Base-by-base conservation (phyloP, 78 protist species). In the Emiliania huxleyi region DNA sequence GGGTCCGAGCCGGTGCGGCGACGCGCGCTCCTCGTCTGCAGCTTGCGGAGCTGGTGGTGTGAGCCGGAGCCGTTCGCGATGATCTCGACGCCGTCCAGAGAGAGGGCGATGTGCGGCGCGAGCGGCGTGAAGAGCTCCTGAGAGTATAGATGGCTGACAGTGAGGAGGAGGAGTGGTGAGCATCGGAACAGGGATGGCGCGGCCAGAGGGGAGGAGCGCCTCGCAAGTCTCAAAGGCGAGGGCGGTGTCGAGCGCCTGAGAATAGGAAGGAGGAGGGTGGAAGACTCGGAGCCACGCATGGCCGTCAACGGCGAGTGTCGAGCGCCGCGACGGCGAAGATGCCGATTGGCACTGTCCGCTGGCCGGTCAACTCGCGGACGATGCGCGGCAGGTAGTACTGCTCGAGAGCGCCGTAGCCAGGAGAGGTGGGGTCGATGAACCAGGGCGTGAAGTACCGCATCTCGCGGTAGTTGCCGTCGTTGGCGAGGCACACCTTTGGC, bases 381-480 rank as follows among this genome's bases (percentile, higher is more conserved):
- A 43, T 18, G 22, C 43, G 8, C 71, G 97, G 97, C 33, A 96
- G 91, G 42, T 44, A n/a, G 77, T 90, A 79, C 0, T 95, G 93
- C 73, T 79, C 87, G 21, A 90, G 49, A 0, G 35, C 46, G 43
- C 89, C n/a, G 33, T 8, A 77, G 48, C 43, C 48, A 4, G 81
- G 37, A 1, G 18, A 15, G 6, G 22, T 12, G 3, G 91, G 73
- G 48, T 46, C 42, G 69, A 85, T 44, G 23, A 29, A 21, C 98
- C 98, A 97, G 6, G 97, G 93, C 15, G 96, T 92, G 48, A 97
- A 97, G 95, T 95, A 97, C 43, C 98, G 91, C 45, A 35, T 45
- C 92, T 97, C 98, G 18, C 98, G 92, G 95, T 97, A 97, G 90
- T 97, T 97, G 69, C 98, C 98, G 79, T 97, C 98, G 85, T 89